Percentiles rank a stretch among this genome's conserved stretches.
phyloP scores from a whole-genome alignment of 257 asterid species.

The Thymus quinquecostatus region DNA sequence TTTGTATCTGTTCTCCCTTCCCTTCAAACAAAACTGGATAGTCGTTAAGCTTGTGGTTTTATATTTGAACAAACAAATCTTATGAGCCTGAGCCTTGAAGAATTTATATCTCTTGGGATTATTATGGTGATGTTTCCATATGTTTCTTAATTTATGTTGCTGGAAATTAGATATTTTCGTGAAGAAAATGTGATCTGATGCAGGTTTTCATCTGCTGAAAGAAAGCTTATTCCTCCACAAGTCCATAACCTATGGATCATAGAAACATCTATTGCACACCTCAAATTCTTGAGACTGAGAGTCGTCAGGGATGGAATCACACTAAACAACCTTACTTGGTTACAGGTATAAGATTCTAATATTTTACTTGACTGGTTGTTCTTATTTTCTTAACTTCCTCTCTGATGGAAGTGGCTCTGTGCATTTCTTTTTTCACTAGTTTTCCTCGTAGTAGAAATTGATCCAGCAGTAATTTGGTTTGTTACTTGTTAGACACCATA shows the following conservation, averaged over 20 bases:
- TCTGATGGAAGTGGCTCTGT: neutral
- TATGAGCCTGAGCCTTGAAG: constrained; percentile 7
- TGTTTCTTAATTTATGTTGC: constrained; percentile 6
- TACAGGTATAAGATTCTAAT: constrained; percentile 46
- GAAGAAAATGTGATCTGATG: constrained; percentile 24
- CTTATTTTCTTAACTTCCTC: neutral
- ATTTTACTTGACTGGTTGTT: neutral
- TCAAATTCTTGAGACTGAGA: constrained; percentile 58
- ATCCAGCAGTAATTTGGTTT: neutral
- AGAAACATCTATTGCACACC: constrained; percentile 61
- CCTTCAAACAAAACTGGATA: neutral
- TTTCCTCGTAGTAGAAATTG: constrained; percentile 16
- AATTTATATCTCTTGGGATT: neutral
- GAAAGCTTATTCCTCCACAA: constrained; percentile 15
- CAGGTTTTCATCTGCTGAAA: constrained; percentile 35
- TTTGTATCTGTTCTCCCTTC: neutral
- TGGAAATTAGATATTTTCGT: constrained; percentile 12
- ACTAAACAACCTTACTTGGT: constrained; percentile 61
- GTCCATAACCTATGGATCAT: constrained; percentile 60
- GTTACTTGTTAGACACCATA: neutral
- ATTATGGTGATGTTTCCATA: neutral
- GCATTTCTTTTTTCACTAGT: neutral
- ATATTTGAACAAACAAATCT: neutral
- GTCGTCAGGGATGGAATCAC: constrained; percentile 62
- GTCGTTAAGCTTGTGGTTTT: constrained; percentile 1